Percentiles rank a stretch among this genome's conserved stretches.
phyloP scores from a whole-genome alignment of 2,329 filamentous ascomycete genomes.

The Diplodia scrobiculata region DNA sequence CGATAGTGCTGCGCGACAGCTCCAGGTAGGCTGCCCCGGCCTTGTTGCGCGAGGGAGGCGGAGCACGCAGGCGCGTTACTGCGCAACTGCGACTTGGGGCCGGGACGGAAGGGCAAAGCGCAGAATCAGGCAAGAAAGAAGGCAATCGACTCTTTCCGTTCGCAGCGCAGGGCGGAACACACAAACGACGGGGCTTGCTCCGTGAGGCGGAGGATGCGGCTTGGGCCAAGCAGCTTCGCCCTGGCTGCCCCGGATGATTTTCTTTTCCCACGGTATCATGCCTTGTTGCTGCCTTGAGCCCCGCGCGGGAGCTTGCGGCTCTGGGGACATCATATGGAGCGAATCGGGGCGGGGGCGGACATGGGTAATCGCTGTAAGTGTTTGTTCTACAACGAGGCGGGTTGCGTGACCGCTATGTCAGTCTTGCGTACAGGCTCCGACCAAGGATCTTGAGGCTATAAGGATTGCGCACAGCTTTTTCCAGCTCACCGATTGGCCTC shows the following conservation, averaged over 20 bases:
- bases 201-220: neutral
- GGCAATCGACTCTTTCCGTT: neutral
- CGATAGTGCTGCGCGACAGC: neutral
- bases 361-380: no score
- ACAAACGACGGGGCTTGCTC: neutral
- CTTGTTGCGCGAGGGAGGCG: neutral
- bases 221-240: no score
- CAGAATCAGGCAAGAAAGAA: neutral
- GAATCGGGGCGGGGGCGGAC: neutral
- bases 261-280: neutral
- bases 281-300: neutral
- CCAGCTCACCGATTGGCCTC: neutral
- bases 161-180: neutral
- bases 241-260: neutral
- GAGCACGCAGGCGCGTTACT: neutral
- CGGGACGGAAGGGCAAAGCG: neutral
- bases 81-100: neutral
- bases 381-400: neutral
- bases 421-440: neutral
- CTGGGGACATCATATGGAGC: neutral
- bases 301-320: neutral
- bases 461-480: neutral
- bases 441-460: neutral
- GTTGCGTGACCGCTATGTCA: neutral
- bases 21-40: no score